Evolutionary conservation across 2,329 filamentous ascomycete genomes (phyloP), one percentile per base, ranked within the genome.

Genomic region (Clarireedia paspali): DNA sequence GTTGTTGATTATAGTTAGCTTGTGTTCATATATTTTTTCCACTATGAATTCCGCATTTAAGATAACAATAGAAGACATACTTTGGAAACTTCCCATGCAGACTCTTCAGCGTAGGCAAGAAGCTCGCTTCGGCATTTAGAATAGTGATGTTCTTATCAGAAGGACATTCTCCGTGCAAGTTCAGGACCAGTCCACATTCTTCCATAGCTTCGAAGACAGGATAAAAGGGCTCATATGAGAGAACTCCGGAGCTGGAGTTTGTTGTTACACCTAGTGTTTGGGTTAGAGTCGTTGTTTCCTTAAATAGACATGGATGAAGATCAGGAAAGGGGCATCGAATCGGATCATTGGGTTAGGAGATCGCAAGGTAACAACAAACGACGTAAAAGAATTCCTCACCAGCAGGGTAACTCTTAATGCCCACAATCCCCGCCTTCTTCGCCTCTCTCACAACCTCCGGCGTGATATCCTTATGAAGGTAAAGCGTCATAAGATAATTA

Each of bases 201-300:
- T 96, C 87, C 91, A 96, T 96, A 63, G 89, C 88, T 17, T 79
- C 81, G 68, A 96, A 95, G 17, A 91, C 86, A 12, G 83, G 80
- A 68, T 87, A 87, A 73, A 89, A 91, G 30, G 77, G 72, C 58
- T 83, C 81, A 64, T 88, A 81, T 57, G 82, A 79, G 14, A 85
- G 74, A 36, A 91, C 87, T n/a, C 88, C 88, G 27, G 80, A 81
- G 50, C 81, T 78, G 30, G 82, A 85, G 71, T 85, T 85, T 50
- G 82, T 86, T 4, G 82, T 85, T 6, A 81, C 79, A 6, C 82
- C 80, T 68, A 87, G 81, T 23, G 27, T 44, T 44, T 49, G 12
- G 15, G 17, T 40, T 48, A 45, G 56, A 47, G 6, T 47, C n/a
- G 3, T 17, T 27, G 90, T 12, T 4, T 40, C 85, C 17, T 87